A percentile compares a stretch with the other conserved stretches of the same genome.
These are phyloP conservation scores for Colletotrichum liaoningense DNA, from an alignment of 2,329 filamentous ascomycete genomes.

Conservation along the genomic window DNA sequence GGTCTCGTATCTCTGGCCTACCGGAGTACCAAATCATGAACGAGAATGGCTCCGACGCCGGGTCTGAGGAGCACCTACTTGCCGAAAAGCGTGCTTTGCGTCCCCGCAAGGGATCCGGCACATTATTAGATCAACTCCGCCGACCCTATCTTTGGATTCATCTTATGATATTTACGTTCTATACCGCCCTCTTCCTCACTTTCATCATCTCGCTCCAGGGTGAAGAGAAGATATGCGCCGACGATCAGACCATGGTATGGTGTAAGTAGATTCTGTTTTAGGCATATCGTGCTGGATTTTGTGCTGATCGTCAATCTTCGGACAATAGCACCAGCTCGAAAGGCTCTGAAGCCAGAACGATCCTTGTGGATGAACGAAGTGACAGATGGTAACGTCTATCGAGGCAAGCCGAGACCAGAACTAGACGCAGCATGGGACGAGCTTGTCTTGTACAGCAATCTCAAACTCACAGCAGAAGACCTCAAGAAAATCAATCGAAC, in stretches of 20 bases:
- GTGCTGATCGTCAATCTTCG: neutral
- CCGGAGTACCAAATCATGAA: neutral
- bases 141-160: neutral
- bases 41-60: neutral
- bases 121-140: neutral
- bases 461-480: neutral
- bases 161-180: neutral
- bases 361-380: neutral
- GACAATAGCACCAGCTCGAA: neutral
- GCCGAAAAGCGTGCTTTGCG: neutral
- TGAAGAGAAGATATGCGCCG: neutral
- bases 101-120: neutral
- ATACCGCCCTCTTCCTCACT: neutral
- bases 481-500: neutral
- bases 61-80: neutral
- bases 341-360: neutral
- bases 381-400: neutral
- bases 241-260: neutral
- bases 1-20: neutral
- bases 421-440: neutral
- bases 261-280: neutral
- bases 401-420: neutral
- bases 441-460: neutral
- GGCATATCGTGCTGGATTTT: neutral
- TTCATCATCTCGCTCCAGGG: neutral